phyloP scores from a whole-genome alignment of 2,329 filamentous ascomycete genomes.

The Amphichorda felina region DNA sequence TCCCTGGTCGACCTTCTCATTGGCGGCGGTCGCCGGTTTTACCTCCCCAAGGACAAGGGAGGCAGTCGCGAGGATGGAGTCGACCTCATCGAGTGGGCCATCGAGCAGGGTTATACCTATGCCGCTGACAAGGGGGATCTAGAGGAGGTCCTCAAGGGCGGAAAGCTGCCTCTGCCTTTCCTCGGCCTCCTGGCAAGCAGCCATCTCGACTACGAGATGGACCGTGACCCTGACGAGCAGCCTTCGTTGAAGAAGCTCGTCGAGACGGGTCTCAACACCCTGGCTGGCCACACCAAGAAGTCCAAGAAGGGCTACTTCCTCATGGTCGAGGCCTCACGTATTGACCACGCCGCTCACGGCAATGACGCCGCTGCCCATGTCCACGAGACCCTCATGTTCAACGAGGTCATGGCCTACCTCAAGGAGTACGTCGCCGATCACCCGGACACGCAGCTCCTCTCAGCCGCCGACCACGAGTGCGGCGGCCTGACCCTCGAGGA shows the following conservation, averaged over 20 bases:
- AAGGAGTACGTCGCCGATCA: slow-evolving; percentile 8
- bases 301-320: slow-evolving; percentile 10
- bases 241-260: slow-evolving; percentile 10
- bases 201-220: slow-evolving; percentile 11
- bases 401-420: slow-evolving; percentile 11
- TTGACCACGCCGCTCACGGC: slow-evolving; percentile 11
- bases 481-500: slow-evolving; percentile 11
- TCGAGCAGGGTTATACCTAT: slow-evolving; percentile 9
- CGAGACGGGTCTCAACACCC: slow-evolving; percentile 8
- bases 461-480: slow-evolving; percentile 12
- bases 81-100: slow-evolving; percentile 11
- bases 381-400: slow-evolving; percentile 12
- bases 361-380: slow-evolving; percentile 11
- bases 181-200: slow-evolving; percentile 9
- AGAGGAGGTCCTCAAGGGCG: slow-evolving; percentile 4
- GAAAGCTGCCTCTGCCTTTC: slow-evolving; percentile 9
- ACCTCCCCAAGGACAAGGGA: slow-evolving; percentile 8
- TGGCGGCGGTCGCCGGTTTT: slow-evolving; percentile 11
- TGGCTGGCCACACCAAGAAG: slow-evolving; percentile 6
- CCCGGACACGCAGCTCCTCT: slow-evolving; percentile 12
- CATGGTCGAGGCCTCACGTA: slow-evolving; percentile 13
- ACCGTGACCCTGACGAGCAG: slow-evolving; percentile 8
- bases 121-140: slow-evolving; percentile 8
- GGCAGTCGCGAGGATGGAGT: slow-evolving; percentile 9
- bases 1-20: slow-evolving; percentile 10